Base-by-base conservation (phyloP, 1,139 yeast species). In the Geotrichum histeridarum region DNA sequence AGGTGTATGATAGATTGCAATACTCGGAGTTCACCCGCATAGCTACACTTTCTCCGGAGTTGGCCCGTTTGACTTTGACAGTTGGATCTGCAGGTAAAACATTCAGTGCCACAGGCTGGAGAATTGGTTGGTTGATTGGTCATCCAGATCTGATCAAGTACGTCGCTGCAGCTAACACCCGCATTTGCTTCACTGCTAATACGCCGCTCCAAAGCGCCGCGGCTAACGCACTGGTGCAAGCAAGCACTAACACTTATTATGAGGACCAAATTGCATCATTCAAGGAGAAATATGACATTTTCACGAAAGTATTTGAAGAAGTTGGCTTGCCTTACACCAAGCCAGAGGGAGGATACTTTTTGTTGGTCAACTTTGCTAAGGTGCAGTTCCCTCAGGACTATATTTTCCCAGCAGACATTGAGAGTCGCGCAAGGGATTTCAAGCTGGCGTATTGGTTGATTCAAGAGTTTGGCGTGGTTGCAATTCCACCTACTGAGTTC, bases 71-170 rank as follows among this genome's bases (percentile, higher is more conserved):
- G 64, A 88, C 97, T 0, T 74, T 93, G 55, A 85, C 97, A 4
- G 95, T 93, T 15, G 98, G 98, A 0, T 88, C 96, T 37, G 99
- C 97, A 6, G 99, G 99, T 58, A 93, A 93, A 72, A 84, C 96
- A 0, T 93, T 93, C 74, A 95, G 97, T 33, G 96, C 96, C 43
- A 93, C 99, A 22, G 99, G 99, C 54, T 93, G 98, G 97, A 83
- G 99, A 75, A 80, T 93, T 53, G 99, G 99, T 51, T 93, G 95
- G 94, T 79, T 93, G 42, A 85, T 91, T 60, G 98, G 97, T 5
- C 85, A 87, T 52, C 79, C 87, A 12, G 86, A 84, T 30, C 76
- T 91, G 62, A 77, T 93, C 64, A 82, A 84, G 61, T 88, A 86
- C 67, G 95, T 85, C 2, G 78, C 90, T 8, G 82, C 88, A 38